phyloP scores from a whole-genome alignment of 1,284 basidiomycete genomes.

The Phellopilus nigrolimitatus region DNA sequence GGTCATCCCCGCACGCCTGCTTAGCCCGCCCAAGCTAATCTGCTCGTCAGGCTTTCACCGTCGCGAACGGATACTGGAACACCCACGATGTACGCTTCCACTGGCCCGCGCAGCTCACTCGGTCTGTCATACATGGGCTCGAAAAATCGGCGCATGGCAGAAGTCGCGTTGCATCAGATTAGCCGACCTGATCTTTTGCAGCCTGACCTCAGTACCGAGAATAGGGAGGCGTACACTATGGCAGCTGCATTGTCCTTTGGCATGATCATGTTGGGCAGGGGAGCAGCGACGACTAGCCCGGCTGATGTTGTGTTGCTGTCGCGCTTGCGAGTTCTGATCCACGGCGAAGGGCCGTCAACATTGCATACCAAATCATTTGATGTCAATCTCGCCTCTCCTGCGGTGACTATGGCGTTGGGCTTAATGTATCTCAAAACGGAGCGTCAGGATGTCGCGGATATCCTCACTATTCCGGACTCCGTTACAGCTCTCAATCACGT shows the following conservation, averaged over 20 bases:
- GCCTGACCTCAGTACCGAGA: constrained; percentile 77
- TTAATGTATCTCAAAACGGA: constrained; percentile 89
- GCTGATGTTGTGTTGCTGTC: constrained; percentile 70
- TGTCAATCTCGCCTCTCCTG: constrained; percentile 83
- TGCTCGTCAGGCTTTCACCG: no score
- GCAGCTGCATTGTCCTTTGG: constrained; percentile 89
- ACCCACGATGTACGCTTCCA: no score
- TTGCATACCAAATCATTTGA: constrained; percentile 53
- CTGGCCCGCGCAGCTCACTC: no score
- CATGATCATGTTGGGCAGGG: constrained; percentile 92
- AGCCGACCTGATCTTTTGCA: constrained; percentile 72
- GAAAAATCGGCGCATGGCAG: constrained; percentile 86
- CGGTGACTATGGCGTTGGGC: constrained; percentile 86
- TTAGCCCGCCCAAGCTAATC: no score
- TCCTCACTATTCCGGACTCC: constrained; percentile 80
- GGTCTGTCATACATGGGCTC: constrained; percentile 90
- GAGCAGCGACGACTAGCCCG: constrained; percentile 55
- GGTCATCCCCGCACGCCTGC: no score
- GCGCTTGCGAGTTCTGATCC: constrained; percentile 64
- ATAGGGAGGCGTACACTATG: constrained; percentile 89
- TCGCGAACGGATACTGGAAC: no score
- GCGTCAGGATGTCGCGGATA: constrained; percentile 78
- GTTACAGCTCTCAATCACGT: constrained; percentile 76
- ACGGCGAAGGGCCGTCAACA: constrained; percentile 53
- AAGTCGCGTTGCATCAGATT: constrained; percentile 85